phyloP scores from a whole-genome alignment of 116 monocot species.

The Phalaenopsis hybrid region DNA sequence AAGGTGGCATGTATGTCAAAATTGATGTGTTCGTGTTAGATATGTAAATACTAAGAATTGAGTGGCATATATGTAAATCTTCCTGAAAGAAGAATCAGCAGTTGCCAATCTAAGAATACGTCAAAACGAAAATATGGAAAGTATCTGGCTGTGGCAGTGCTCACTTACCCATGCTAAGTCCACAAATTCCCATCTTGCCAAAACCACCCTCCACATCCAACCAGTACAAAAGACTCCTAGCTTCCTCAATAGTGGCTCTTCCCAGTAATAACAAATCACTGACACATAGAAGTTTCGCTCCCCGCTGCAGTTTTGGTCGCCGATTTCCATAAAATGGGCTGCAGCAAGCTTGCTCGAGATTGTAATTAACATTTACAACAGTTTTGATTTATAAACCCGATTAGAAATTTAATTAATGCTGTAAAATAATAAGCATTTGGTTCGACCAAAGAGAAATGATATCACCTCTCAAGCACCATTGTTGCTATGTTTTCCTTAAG shows the following conservation, averaged over 20 bases:
- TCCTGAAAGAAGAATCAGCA: background rate
- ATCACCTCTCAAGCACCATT: constrained; percentile 97
- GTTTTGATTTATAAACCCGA: background rate
- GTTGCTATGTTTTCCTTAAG: constrained; percentile 94
- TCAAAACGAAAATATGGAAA: background rate
- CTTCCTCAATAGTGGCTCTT: constrained; percentile 88
- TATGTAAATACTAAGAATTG: too few relatives aligned
- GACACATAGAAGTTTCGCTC: constrained; percentile 90
- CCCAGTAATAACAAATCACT: constrained; percentile 92
- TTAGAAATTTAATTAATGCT: background rate
- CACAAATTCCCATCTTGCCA: constrained; percentile 95
- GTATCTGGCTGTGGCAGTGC: background rate
- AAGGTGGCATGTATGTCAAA: too few relatives aligned
- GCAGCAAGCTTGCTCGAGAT: constrained; percentile 43
- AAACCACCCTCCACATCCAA: constrained; percentile 80
- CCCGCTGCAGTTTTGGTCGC: constrained; percentile 77
- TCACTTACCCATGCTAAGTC: constrained; percentile 97
- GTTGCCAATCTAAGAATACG: background rate
- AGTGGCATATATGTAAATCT: too few relatives aligned
- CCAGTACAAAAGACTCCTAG: constrained; percentile 84
- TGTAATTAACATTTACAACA: constrained; percentile 18
- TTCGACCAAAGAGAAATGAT: background rate
- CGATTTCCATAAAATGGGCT: constrained; percentile 96
- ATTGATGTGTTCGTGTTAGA: too few relatives aligned
- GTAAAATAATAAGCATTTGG: background rate